Percentiles rank a stretch among this genome's conserved stretches.
These are phyloP conservation scores for Solanum virginianum DNA, from an alignment of 257 asterid species.

Conservation along the genomic window DNA sequence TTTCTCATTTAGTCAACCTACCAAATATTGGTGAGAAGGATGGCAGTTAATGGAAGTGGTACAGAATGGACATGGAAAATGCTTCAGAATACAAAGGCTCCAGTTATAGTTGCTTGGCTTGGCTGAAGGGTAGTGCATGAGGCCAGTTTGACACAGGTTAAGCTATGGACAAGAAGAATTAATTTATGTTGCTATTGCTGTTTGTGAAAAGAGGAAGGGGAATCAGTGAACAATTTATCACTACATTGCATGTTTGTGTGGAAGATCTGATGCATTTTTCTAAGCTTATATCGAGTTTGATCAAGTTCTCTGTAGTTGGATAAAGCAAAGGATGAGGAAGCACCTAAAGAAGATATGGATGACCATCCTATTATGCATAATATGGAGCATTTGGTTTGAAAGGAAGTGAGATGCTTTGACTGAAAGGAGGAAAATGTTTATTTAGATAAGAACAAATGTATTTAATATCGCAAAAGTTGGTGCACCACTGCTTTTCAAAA, in stretches of 20 bases:
- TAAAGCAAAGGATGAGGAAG: not conserved
- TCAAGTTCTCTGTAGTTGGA: not conserved
- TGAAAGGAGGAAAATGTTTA: not conserved
- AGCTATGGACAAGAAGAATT: not conserved
- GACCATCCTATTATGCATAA: not conserved
- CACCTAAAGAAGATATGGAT: not conserved
- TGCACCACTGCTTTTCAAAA: not conserved
- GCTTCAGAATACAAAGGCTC: not conserved
- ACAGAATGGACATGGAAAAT: not conserved
- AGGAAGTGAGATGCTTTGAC: not conserved
- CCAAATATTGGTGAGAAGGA: not conserved
- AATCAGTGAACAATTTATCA: not conserved
- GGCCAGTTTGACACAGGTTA: not conserved
- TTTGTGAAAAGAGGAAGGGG: not conserved
- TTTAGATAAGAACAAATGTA: not conserved
- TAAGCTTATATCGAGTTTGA: not conserved
- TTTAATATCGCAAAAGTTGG: not conserved
- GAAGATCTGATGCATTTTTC: not conserved
- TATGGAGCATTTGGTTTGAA: not conserved
- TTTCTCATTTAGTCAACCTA: not conserved
- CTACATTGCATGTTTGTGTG: not conserved
- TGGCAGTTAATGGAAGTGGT: not conserved
- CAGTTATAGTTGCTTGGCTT: not conserved
- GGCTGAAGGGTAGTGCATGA: not conserved
- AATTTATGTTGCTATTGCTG: not conserved